These are phyloP conservation scores for Verticillium nonalfalfae DNA, from an alignment of 2,329 filamentous ascomycete species.

Conservation along the genomic window DNA sequence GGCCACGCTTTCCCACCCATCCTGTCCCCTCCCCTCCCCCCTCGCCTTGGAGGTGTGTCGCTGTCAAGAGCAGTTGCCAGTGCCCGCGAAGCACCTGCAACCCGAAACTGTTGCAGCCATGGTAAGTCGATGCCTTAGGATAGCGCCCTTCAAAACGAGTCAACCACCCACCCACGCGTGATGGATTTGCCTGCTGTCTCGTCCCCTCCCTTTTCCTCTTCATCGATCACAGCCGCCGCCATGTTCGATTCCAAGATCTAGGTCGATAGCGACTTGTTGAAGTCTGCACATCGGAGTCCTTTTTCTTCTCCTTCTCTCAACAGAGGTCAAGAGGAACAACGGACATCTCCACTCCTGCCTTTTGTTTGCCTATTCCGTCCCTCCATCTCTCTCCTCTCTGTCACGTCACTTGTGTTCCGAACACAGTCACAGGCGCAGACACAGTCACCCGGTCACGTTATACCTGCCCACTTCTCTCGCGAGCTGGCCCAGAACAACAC, in stretches of 20 bases:
- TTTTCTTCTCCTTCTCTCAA: neutral
- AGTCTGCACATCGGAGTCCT: constrained; percentile 38
- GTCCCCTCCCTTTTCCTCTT: constrained; percentile 26
- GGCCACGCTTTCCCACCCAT: neutral
- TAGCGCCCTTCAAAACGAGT: constrained; percentile 22
- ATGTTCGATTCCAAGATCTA: constrained; percentile 50
- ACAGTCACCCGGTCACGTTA: constrained; percentile 7
- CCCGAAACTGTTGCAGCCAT: neutral
- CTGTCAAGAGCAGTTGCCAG: neutral
- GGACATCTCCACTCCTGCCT: constrained; percentile 9
- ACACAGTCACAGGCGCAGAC: constrained; percentile 7
- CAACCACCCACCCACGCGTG: constrained; percentile 20
- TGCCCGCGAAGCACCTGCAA: neutral
- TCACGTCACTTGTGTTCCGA: constrained; percentile 8
- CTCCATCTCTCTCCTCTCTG: constrained; percentile 10
- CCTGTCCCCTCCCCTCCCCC: neutral
- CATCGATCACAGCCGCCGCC: constrained; percentile 44
- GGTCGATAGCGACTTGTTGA: constrained; percentile 45
- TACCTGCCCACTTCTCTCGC: constrained; percentile 5
- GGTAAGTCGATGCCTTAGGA: neutral
- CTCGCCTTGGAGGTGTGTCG: neutral
- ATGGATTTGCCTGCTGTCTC: constrained; percentile 19
- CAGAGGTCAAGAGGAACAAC: neutral
- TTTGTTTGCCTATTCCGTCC: constrained; percentile 9
- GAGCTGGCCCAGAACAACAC: constrained; percentile 2